These are phyloP conservation scores for Ophiostoma sp. DNA, from an alignment of 2,329 filamentous ascomycete species.

Conservation along the genomic window DNA sequence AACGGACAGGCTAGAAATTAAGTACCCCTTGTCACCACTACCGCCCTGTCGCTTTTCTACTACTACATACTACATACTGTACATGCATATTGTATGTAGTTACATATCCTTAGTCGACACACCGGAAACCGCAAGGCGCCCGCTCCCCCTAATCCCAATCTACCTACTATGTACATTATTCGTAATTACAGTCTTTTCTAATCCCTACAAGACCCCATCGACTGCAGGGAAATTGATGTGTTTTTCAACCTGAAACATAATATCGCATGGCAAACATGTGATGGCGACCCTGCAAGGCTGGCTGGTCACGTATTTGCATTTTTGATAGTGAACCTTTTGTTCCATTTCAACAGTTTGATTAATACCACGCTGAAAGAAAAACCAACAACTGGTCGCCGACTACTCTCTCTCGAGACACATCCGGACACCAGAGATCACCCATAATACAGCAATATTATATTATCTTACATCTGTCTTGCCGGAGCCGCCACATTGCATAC, in stretches of 20 bases:
- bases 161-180: too few relatives aligned
- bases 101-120: not conserved
- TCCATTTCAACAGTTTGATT: too few relatives aligned
- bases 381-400: not conserved
- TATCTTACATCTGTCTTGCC: not conserved
- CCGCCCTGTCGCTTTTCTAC: not conserved
- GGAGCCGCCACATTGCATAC: not conserved
- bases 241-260: conserved; percentile 7
- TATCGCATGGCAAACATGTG: conserved; percentile 14
- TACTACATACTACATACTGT: not conserved
- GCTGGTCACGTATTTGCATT: not conserved
- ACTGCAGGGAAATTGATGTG: not conserved
- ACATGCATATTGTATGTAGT: too few relatives aligned
- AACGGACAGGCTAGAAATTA: conserved; percentile 4
- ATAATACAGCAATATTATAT: not conserved
- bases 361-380: too few relatives aligned
- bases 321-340: too few relatives aligned
- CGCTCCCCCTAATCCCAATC: conserved; percentile 3
- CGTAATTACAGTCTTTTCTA: not conserved
- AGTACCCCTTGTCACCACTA: not conserved
- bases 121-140: conserved; percentile 11
- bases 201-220: not conserved
- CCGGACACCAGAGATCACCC: not conserved
- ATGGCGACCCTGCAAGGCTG: conserved; percentile 15
- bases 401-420: not conserved